Evolutionary conservation across 2,329 filamentous ascomycete species (phyloP), one percentile per base, ranked within the genome.

Genomic region (Epichloe gansuensis): DNA sequence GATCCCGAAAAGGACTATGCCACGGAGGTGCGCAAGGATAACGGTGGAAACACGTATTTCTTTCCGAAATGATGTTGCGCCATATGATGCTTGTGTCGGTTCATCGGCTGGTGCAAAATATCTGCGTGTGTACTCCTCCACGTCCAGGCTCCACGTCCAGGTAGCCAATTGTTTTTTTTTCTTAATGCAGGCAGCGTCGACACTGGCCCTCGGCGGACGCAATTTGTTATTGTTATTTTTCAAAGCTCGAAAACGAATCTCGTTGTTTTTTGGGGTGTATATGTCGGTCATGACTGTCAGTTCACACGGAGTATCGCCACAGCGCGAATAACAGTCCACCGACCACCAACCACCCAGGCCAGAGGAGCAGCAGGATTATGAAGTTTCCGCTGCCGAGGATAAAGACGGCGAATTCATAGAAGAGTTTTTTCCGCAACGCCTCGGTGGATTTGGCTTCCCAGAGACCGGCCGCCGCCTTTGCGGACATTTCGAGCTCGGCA

Each of bases 11-110:
- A 86, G 68, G 87, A 96, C 62, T 95, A 95, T 71, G 78, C 81
- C 63, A 78, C 75, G 58, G 82, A 88, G 59, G 80, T 91, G 41
- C 80, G 88, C 61, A 86, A 89, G 62, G 93, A 98, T 70, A 79
- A 80, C 12, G 84, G 89, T 52, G 93, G 93, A 12, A 98, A 98
- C 69, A 82, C 88, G 0, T 96, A 96, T 68, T 98, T 98, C 75
- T 91, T 90, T 66, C 77, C 80, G 34, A 64, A 65, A 45, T 71
- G 66, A 69, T 28, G 23, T 5, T 5, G 31, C 12, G 41, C 7
- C 13, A 5, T 7, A 17, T 46, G 2, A n/a, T 23, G 13, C 45
- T 34, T 13, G 13, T 5, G 4, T 17, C 15, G 25, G 8, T 46
- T 11, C 28, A 31, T 35, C n/a, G 34, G 5, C 42, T 12, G 12